phyloP scores from a whole-genome alignment of 805 yeast species.

The Starmera quercuum region DNA sequence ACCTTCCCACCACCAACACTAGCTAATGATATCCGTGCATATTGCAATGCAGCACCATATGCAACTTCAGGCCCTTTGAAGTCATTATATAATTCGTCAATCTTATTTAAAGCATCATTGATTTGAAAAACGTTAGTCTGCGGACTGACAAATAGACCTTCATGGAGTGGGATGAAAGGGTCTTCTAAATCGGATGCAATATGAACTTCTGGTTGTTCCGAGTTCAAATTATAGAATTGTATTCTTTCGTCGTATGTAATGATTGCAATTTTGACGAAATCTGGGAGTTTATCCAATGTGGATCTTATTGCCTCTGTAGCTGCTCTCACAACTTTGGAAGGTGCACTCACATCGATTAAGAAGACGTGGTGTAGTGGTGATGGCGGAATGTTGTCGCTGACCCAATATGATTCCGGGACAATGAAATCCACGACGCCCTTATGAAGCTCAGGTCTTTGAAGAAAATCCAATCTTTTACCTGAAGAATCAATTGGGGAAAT shows the following conservation, averaged over 20 bases:
- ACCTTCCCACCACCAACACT: conserved; percentile 80
- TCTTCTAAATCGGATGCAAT: conserved; percentile 66
- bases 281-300: conserved; percentile 26
- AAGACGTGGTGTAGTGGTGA: conserved; percentile 61
- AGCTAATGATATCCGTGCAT: conserved; percentile 56
- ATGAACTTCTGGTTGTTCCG: conserved; percentile 47
- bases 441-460: conserved; percentile 65
- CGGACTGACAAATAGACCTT: conserved; percentile 79
- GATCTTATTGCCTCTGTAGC: conserved; percentile 65
- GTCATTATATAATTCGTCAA: conserved; percentile 39
- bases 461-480: conserved; percentile 57
- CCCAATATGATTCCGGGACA: conserved; percentile 69
- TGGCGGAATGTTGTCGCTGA: conserved; percentile 30
- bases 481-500: conserved; percentile 50
- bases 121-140: conserved; percentile 54
- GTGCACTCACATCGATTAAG: conserved; percentile 62
- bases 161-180: conserved; percentile 72
- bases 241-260: conserved; percentile 68
- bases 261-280: conserved; percentile 45
- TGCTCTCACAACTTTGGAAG: conserved; percentile 52
- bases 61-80: conserved; percentile 50
- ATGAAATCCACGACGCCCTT: conserved; percentile 80
- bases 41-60: conserved; percentile 70
- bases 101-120: conserved; percentile 55
- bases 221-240: conserved; percentile 64